Base-by-base conservation (phyloP, 306 rosid genomes). In the Begonia masoniana region DNA sequence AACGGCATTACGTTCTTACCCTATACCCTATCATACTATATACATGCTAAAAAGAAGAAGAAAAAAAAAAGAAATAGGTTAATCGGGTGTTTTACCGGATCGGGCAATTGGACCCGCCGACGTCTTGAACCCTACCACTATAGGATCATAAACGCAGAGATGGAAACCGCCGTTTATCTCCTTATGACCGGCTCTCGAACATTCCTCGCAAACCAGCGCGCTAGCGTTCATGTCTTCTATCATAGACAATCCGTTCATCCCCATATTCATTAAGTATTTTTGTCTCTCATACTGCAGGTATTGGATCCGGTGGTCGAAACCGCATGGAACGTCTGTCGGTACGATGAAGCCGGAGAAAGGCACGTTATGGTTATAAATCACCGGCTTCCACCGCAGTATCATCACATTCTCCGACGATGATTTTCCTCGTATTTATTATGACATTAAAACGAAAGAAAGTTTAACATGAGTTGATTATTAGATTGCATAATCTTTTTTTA, bases 51-150 rank as follows among this genome's bases (percentile, higher is more conserved):
- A 0, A 41, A 13, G 42, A 41, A 21, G 24, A 52, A 17, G 19
- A 17, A 17, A 17, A 17, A 17, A 17, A 17, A 17, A 39, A 11
- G n/a, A 61, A 62, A 59, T 55, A 50, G 26, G 1, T 43, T 65
- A 77, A 2, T 67, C 81, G 57, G 82, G 56, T 13, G 61, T 60
- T 57, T 46, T 71, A 0, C 24, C 42, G 69, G 88, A 87, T 57
- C 88, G 86, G 74, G 86, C 71, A 23, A 87, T 71, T n/a, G 94
- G 94, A 49, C 94, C 96, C 1, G 81, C 84, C 14, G 71, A 60
- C 0, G 96, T 75, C 60, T 78, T 74, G 76, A 87, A 83, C 9
- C 71, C 81, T 26, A 42, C 10, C 12, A 75, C 77, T 19, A 87
- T 80, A 1, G 75, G 63, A 24, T 87, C 96, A 51, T 63, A 17